Evolutionary conservation across 1,284 basidiomycete species (phyloP), one percentile per base, ranked within the genome.

Genomic region (Sutorius eximius): DNA sequence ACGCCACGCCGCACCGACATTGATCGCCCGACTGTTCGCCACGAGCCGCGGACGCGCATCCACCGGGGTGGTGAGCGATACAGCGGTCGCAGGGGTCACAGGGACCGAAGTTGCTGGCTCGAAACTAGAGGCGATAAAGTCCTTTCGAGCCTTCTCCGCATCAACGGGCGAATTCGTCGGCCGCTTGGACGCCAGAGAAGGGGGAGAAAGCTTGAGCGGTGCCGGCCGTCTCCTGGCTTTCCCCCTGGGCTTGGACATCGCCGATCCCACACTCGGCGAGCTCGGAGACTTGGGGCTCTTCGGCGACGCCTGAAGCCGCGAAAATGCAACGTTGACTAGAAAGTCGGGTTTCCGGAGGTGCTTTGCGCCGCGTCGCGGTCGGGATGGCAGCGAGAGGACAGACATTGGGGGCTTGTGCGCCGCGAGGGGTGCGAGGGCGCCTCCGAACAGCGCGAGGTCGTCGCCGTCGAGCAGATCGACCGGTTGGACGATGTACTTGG

Each of bases 401-500:
- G 75, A 72, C 36, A 65, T 60, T 8, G 68, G 60, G 33, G 70
- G 71, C 59, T 74, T 71, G 36, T 70, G 59, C 20, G 57, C 49
- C n/a, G 54, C 45, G 33, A 53, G 47, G 8, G 66, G 51, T 8
- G 27, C 16, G 10, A 46, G 33, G 3, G 56, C 30, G 12, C 57
- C 51, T 2, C 68, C 69, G 54, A 73, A 72, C 12, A 64, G 61
- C 13, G 65, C 68, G 16, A 73, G 66, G 56, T 75, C 72, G 44
- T 75, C 72, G 30, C 65, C 59, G 4, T 58, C 69, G 2, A 67
- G 63, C 49, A 74, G 72, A 37, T 75, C 71, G 2, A 74, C 71
- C 0, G 77, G 73, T 13, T 75, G 71, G 63, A 85, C 72, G 40
- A 81, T 67, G 58, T 78, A 77, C 22, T 71, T 71, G 4, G 77